These are phyloP conservation scores for Hygrophila difformis DNA, from an alignment of 257 asterid genomes.

Conservation along the genomic window DNA sequence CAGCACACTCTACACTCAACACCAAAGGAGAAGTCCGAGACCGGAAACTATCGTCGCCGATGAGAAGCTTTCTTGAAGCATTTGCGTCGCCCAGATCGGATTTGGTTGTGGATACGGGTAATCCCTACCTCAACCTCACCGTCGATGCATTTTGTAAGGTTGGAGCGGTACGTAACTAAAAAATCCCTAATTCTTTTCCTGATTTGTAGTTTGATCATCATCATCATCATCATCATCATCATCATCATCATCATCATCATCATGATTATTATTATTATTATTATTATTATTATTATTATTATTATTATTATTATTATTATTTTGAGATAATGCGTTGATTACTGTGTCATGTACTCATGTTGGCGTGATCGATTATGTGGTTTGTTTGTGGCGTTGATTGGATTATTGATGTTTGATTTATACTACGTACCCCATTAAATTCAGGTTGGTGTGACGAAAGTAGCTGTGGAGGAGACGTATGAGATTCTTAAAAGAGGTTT, in stretches of 20 bases:
- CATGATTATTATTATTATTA: no score
- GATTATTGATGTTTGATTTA: no score
- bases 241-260: no score
- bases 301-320: background rate
- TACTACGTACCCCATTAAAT: no score
- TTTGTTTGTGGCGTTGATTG: background rate
- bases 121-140: constrained; percentile 64
- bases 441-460: constrained; percentile 70
- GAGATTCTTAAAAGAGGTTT: constrained; percentile 47
- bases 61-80: constrained; percentile 33
- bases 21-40: no score
- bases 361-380: background rate
- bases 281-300: no score
- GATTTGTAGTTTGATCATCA: no score
- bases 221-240: no score
- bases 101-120: constrained; percentile 48
- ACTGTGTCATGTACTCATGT: no score
- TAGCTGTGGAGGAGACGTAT: constrained; percentile 67
- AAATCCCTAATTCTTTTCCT: no score
- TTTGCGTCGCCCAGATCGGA: constrained; percentile 44
- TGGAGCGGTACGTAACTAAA: constrained; percentile 65
- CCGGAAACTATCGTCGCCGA: no score
- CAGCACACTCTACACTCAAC: no score
- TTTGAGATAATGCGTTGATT: background rate
- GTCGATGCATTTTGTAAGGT: constrained; percentile 73